Conservation (phyloP, 208 protist species). For the Trypanosoma conorhini region DNA sequence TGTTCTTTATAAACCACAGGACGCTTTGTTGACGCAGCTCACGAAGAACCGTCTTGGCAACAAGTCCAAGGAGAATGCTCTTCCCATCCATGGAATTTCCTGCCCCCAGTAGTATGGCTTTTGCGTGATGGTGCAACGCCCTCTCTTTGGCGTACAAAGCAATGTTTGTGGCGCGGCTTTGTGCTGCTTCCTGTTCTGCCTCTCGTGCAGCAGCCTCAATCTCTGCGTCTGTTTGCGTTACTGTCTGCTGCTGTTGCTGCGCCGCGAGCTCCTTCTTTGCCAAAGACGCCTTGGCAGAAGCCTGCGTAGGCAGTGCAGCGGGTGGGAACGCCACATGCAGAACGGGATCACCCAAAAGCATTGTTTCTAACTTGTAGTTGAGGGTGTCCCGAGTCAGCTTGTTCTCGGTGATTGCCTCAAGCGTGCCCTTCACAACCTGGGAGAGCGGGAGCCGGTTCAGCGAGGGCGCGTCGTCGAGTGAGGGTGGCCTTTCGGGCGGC, state of each 20-base stretch:
- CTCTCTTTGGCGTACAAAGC: conserved; percentile 38
- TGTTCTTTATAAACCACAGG: conserved; percentile 69
- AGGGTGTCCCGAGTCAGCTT: conserved; percentile 60
- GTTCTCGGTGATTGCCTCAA: conserved; percentile 51
- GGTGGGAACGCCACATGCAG: background rate
- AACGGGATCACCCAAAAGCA: conserved; percentile 13
- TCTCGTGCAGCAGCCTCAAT: conserved; percentile 15
- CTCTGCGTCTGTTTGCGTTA: conserved; percentile 4
- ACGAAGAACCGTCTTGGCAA: conserved; percentile 32
- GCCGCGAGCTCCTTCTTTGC: conserved; percentile 4
- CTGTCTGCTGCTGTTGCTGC: conserved; percentile 3
- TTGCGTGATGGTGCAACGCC: conserved; percentile 39
- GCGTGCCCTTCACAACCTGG: conserved; percentile 38
- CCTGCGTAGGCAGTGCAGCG: background rate
- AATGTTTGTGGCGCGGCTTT: conserved; percentile 20
- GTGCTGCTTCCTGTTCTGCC: conserved; percentile 9
- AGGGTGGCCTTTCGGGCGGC: background rate
- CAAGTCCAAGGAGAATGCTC: conserved; percentile 40
- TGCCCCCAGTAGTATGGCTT: conserved; percentile 53
- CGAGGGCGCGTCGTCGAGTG: conserved; percentile 10
- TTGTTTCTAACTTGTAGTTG: conserved; percentile 78
- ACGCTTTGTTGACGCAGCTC: conserved; percentile 29
- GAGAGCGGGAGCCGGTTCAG: conserved; percentile 16
- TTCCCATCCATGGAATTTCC: conserved; percentile 62
- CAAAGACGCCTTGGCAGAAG: background rate